Evolutionary conservation across 225 moss, liverwort and hornwort species (phyloP).

Genomic region (Pseudisothecium myosuroides): DNA sequence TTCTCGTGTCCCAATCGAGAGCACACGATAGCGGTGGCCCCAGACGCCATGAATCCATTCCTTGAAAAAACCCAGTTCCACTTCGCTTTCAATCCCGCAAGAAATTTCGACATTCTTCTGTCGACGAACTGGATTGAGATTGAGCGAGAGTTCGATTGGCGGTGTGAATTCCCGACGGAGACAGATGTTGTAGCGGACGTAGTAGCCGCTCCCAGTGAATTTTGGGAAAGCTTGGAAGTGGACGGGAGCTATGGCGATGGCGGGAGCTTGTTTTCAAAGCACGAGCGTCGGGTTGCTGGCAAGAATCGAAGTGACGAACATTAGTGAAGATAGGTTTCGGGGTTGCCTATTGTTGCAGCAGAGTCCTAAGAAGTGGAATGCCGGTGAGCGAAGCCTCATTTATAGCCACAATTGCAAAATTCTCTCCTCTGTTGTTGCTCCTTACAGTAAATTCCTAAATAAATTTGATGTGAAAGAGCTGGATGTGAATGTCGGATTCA

Average conservation of each 20-base stretch:
- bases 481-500: neutral
- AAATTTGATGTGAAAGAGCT: neutral
- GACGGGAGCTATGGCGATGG: neutral
- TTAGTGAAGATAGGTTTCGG: neutral
- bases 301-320: neutral
- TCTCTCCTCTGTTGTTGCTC: neutral
- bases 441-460: neutral
- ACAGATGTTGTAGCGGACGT: neutral
- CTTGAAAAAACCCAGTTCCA: neutral
- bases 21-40: neutral
- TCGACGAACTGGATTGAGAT: neutral
- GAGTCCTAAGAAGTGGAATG: constrained; percentile 3
- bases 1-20: neutral
- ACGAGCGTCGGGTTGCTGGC: neutral
- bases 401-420: too few species aligned
- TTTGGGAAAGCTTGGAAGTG: neutral
- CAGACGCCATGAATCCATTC: neutral
- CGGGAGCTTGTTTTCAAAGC: neutral
- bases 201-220: neutral
- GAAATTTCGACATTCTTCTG: neutral
- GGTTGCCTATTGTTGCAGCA: neutral
- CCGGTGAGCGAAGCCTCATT: neutral
- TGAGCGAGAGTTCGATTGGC: neutral
- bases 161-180: neutral
- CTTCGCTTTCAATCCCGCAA: neutral